phyloP scores from a whole-genome alignment of 345 rosid genomes.

The Eucalyptus regnans region DNA sequence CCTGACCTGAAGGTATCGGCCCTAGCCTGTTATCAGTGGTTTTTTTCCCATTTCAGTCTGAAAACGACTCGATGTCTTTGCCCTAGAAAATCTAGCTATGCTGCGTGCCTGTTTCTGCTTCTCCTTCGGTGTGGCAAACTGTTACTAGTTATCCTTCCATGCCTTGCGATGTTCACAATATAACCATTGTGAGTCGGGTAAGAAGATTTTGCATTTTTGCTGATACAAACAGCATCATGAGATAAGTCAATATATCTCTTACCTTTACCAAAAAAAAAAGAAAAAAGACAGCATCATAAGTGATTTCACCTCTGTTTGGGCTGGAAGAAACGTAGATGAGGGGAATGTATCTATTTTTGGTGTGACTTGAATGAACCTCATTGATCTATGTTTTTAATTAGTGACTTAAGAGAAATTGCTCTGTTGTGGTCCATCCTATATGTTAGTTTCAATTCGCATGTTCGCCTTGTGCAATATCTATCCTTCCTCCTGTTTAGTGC shows the following conservation, averaged over 20 bases:
- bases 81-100: background rate
- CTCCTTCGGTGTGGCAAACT: background rate
- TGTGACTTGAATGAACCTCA: background rate
- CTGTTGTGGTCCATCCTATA: background rate
- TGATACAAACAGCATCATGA: background rate
- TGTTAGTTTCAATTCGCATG: background rate
- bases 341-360: background rate
- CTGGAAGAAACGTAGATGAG: background rate
- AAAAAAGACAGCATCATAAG: background rate
- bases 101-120: background rate
- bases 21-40: background rate
- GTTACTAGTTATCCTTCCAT: background rate
- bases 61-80: background rate
- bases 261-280: no score
- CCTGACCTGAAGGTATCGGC: slow-evolving; percentile 73
- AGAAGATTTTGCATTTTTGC: background rate
- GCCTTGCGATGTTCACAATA: background rate
- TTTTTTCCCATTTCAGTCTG: background rate
- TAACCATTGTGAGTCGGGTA: background rate
- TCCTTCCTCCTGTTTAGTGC: background rate
- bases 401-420: background rate
- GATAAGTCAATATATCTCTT: background rate
- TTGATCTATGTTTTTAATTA: background rate
- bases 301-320: background rate
- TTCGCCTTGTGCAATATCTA: background rate